Evolutionary conservation across 192 early-diverging fungal genomes (phyloP), one percentile per base, ranked within the genome.

Genomic region (Coemansia sp.): DNA sequence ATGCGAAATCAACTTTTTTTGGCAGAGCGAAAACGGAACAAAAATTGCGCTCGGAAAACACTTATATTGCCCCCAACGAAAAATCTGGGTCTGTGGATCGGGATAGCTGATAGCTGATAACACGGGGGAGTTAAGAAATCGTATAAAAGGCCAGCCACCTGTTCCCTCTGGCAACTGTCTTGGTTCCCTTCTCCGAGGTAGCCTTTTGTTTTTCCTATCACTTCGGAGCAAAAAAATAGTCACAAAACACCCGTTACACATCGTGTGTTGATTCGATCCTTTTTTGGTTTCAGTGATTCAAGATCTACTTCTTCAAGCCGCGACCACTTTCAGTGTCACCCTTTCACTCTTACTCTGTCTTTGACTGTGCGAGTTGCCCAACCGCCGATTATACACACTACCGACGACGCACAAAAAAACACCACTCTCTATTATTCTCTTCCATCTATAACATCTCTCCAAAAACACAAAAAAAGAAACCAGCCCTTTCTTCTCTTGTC

Each of bases 181-280:
- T 50, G 65, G 69, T 76, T 78, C 50, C 75, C 75, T 71, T 78
- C 75, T 78, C 75, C 75, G 75, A 78, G 75, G 66, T 78, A 61
- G 69, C 58, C 66, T 51, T 72, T 78, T 78, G 40, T 55, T 65
- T 64, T 55, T 59, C 63, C 53, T 41, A 58, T 70, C 48, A 55
- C 65, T 72, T 72, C 69, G 75, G 75, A 78, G 75, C 75, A 76
- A 56, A 34, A 21, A 33, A 48, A 46, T 37, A 37, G 34, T 37
- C 34, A 37, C 34, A 37, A 37, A 37, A 37, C 34, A 37, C 34
- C 34, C 48, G 48, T 50, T 50, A 66, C 70, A 66, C 61, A 67
- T 59, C 42, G 62, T 56, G 63, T 71, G 54, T 66, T 56, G 37
- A 21, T 51, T 9, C 42, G 37, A 45, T 25, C 13, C 5, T 15